Percentiles rank a stretch among this genome's conserved stretches.
Conservation (phyloP, 768 basidiomycete genomes). For the Lepiota subincarnata region DNA sequence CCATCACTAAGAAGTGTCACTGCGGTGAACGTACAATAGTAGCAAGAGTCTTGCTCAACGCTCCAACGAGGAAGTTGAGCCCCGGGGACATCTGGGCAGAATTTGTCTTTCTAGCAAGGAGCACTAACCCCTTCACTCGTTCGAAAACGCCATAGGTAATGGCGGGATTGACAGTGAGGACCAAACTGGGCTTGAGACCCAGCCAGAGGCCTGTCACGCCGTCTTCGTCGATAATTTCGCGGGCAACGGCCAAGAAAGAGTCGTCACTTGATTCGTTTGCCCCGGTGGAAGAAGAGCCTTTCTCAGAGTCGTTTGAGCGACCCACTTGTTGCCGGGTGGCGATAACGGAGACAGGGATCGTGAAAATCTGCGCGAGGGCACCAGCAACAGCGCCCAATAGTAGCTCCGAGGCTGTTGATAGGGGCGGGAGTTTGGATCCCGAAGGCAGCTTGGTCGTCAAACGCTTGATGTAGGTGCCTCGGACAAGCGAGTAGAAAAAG, state of each 20-base stretch:
- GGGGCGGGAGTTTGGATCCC: conserved; percentile 54
- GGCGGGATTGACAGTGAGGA: conserved; percentile 96
- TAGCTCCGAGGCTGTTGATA: conserved; percentile 79
- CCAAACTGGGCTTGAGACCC: conserved; percentile 86
- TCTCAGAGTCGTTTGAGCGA: conserved; percentile 25
- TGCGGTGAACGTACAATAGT: conserved; percentile 68
- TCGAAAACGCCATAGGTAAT: conserved; percentile 97
- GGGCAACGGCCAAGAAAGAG: conserved; percentile 74
- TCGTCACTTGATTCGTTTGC: conserved; percentile 43
- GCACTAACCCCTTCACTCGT: conserved; percentile 73
- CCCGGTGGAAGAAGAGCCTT: conserved; percentile 5
- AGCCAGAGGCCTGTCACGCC: conserved; percentile 89
- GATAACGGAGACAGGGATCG: conserved; percentile 96
- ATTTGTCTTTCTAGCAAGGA: conserved; percentile 48
- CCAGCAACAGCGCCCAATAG: conserved; percentile 89
- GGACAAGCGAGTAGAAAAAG: conserved; percentile 95
- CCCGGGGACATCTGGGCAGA: conserved; percentile 70
- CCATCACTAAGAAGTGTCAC: background rate
- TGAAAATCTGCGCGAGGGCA: conserved; percentile 94
- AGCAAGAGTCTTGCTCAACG: conserved; percentile 90
- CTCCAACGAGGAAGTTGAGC: conserved; percentile 82
- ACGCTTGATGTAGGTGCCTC: conserved; percentile 76
- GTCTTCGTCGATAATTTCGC: conserved; percentile 86
- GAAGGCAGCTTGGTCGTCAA: conserved; percentile 53
- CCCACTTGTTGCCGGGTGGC: conserved; percentile 96